Evolutionary conservation across 1,284 basidiomycete genomes (phyloP), one percentile per base, ranked within the genome.

Genomic region (Porogramme epimiltina): DNA sequence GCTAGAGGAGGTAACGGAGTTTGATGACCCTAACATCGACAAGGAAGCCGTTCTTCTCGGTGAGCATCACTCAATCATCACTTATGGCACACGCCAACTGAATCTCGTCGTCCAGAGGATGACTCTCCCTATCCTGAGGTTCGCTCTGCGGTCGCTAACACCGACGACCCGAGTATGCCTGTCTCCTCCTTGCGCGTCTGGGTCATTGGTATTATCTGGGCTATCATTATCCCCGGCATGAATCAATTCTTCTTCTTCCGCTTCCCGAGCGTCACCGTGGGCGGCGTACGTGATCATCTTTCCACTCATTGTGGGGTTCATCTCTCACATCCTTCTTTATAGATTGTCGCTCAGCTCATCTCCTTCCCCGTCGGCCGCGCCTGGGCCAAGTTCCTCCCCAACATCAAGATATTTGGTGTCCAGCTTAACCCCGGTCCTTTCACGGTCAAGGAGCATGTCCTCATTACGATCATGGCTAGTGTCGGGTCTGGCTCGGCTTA

Each of bases 401-500:
- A 79, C 48, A 67, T 77, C 65, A 77, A 73, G 55, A 42, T 68
- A 26, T 64, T 68, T 28, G 66, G 66, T 18, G 41, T 66, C 0
- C 56, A 73, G 4, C 65, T 89, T 26, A 89, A 89, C 62, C 87
- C 87, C 2, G 87, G 87, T 31, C 86, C 85, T 0, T 89, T 89
- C 68, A 75, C 76, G 2, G 80, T 89, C 65, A 89, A 89, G 67
- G 86, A 88, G 60, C 86, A 87, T 63, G 85, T 84, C 6, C 67
- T 82, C 43, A 70, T 75, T 54, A 82, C 87, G 6, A 88, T 95
- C 68, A 95, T 95, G 89, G 85, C 89, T 8, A 75, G 84, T 51
- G 86, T 90, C 13, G 83, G 82, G 19, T 66, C 76, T 16, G 64
- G 69, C 16, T 81, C 80, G 25, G 86, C 86, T 0, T 89, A 88